Evolutionary conservation across 192 early-diverging fungal species (phyloP).

Genomic region (Entomortierella lignicola): DNA sequence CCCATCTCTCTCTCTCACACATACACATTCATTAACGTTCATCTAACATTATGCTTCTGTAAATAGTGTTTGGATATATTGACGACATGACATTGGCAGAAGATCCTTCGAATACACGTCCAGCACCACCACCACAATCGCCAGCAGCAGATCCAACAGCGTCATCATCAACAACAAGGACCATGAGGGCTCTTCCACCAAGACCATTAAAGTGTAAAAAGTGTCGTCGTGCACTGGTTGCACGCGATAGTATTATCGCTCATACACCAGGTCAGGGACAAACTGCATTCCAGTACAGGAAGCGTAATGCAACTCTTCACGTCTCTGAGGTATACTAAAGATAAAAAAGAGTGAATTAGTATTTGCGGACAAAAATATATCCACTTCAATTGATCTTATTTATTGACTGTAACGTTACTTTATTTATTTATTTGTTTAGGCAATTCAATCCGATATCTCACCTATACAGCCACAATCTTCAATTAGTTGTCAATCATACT

Average conservation of each 20-base stretch:
- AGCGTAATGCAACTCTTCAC: constrained; percentile 67
- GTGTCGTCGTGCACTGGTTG: constrained; percentile 66
- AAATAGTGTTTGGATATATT: constrained; percentile 66
- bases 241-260: constrained; percentile 71
- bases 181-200: constrained; percentile 1
- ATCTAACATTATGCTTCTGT: background rate
- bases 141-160: constrained; percentile 4
- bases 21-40: too few relatives aligned
- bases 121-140: background rate
- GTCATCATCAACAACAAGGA: constrained; percentile 16
- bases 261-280: constrained; percentile 81
- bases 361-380: too few relatives aligned
- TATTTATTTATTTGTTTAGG: constrained; percentile 13
- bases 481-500: constrained; percentile 76
- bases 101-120: constrained; percentile 60
- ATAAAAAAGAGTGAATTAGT: too few relatives aligned
- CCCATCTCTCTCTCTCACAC: too few relatives aligned
- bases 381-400: background rate
- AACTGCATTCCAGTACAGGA: constrained; percentile 76
- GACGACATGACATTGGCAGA: constrained; percentile 62
- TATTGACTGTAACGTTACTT: constrained; percentile 4
- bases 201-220: constrained; percentile 49
- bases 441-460: constrained; percentile 25
- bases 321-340: constrained; percentile 28
- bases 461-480: constrained; percentile 16